A percentile compares a stretch with the other conserved stretches of the same genome.
phyloP scores from a whole-genome alignment of 2,329 filamentous ascomycete species.

The Colletotrichum theobromicola region DNA sequence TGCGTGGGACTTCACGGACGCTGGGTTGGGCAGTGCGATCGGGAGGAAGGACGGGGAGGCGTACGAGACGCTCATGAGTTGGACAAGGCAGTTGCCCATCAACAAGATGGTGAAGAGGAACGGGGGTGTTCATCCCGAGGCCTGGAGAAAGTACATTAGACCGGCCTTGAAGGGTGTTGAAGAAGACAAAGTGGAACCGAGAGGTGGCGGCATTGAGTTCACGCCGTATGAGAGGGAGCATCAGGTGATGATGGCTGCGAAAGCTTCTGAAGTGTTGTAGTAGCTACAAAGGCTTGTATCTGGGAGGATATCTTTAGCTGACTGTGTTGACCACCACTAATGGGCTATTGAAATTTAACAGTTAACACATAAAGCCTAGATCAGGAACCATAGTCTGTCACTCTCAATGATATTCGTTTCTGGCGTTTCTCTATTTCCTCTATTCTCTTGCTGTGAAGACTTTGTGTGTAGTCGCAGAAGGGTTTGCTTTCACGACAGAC shows the following conservation, averaged over 20 bases:
- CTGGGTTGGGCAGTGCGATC: not conserved
- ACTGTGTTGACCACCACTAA: no score
- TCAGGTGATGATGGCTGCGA: not conserved
- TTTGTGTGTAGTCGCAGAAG: not conserved
- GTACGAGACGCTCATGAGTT: not conserved
- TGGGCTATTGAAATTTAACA: not conserved
- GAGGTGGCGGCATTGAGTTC: not conserved
- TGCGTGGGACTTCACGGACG: not conserved
- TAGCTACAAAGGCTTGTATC: no score
- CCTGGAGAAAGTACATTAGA: not conserved
- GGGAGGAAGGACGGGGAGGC: not conserved
- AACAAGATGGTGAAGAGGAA: not conserved
- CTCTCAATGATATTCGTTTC: not conserved
- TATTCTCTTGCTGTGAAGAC: not conserved
- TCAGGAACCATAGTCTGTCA: not conserved
- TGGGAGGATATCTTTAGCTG: not conserved
- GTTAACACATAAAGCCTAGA: not conserved
- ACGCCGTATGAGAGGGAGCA: not conserved
- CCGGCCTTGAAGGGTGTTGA: not conserved
- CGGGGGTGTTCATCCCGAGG: not conserved
- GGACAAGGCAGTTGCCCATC: not conserved
- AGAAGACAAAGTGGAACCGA: not conserved
- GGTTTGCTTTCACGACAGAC: not conserved
- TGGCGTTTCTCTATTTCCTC: not conserved
- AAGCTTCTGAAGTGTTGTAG: not conserved